Evolutionary conservation across 306 rosid genomes (phyloP).

Genomic region (Quercus mongolica): DNA sequence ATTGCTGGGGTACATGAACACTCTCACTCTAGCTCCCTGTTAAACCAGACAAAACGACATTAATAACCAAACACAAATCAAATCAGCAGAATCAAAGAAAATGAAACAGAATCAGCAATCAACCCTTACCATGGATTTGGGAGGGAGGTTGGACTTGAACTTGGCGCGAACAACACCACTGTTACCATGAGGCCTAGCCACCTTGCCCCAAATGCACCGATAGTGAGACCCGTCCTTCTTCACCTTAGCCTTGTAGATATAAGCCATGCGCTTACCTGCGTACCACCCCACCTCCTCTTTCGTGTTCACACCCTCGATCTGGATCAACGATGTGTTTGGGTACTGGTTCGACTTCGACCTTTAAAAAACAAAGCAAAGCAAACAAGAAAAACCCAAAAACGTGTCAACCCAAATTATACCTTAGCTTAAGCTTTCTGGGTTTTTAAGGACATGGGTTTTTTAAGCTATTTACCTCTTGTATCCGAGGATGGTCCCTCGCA

Average conservation of each 20-base stretch:
- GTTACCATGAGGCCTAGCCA: slow-evolving; percentile 84
- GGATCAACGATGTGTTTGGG: slow-evolving; percentile 75
- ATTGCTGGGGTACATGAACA: slow-evolving; percentile 91
- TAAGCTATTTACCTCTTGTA: slow-evolving; percentile 68
- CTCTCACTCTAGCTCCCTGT: slow-evolving; percentile 84
- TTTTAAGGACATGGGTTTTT: neutral
- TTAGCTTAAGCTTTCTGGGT: neutral
- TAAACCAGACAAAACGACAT: slow-evolving; percentile 7
- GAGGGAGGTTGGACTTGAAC: slow-evolving; percentile 89
- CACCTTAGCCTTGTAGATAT: slow-evolving; percentile 88
- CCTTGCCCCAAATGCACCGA: slow-evolving; percentile 97
- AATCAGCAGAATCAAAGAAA: neutral
- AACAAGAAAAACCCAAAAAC: neutral
- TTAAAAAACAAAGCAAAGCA: neutral
- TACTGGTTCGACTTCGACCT: slow-evolving; percentile 96
- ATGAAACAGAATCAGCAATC: neutral
- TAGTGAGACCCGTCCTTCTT: slow-evolving; percentile 79
- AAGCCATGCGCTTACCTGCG: slow-evolving; percentile 76
- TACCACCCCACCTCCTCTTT: slow-evolving; percentile 92
- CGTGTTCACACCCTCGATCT: slow-evolving; percentile 94
- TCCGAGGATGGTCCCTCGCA: slow-evolving; percentile 83
- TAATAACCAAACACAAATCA: neutral
- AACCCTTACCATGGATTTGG: slow-evolving; percentile 72
- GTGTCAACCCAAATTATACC: neutral
- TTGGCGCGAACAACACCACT: slow-evolving; percentile 89